A percentile compares a stretch with the other conserved stretches of the same genome.
Conservation (phyloP, 1,284 basidiomycete genomes). For the Apiotrichum porosum region DNA sequence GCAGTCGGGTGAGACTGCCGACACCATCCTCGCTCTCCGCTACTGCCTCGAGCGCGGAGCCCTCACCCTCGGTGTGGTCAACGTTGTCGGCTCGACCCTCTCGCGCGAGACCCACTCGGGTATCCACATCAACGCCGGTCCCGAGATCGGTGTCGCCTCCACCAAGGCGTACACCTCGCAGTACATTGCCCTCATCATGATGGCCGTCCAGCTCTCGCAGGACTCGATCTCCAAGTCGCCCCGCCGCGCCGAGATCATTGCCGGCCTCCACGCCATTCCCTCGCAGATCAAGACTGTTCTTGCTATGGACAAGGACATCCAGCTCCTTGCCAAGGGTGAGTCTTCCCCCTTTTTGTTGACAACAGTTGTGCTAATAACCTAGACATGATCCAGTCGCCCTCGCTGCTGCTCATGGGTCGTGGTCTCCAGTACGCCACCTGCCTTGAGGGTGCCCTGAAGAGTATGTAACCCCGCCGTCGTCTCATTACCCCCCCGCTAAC, state of each 20-base stretch:
- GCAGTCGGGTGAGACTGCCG: constrained; percentile 98
- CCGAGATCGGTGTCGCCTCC: constrained; percentile 99
- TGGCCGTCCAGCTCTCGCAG: constrained; percentile 94
- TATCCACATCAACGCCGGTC: constrained; percentile 99
- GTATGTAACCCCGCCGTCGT: too few species aligned
- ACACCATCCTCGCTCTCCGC: constrained; percentile 91
- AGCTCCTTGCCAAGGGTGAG: constrained; percentile 77
- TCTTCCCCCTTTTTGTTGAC: too few species aligned
- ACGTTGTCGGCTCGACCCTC: constrained; percentile 96
- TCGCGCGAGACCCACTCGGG: constrained; percentile 98
- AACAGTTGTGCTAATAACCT: too few species aligned
- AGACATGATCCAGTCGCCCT: constrained; percentile 75
- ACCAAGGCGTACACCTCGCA: constrained; percentile 99
- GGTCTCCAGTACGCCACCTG: constrained; percentile 98
- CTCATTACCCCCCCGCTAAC: too few species aligned
- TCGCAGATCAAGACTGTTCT: constrained; percentile 85
- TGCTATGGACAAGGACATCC: constrained; percentile 70
- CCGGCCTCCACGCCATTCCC: constrained; percentile 85
- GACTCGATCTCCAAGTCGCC: constrained; percentile 90
- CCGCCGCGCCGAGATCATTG: constrained; percentile 88
- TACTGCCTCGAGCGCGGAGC: constrained; percentile 97
- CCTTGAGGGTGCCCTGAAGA: constrained; percentile 97
- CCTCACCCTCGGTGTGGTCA: constrained; percentile 90
- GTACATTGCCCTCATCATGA: constrained; percentile 97
- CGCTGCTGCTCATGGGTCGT: constrained; percentile 93